phyloP scores from a whole-genome alignment of 768 basidiomycete species.

The Russula brevipes region DNA sequence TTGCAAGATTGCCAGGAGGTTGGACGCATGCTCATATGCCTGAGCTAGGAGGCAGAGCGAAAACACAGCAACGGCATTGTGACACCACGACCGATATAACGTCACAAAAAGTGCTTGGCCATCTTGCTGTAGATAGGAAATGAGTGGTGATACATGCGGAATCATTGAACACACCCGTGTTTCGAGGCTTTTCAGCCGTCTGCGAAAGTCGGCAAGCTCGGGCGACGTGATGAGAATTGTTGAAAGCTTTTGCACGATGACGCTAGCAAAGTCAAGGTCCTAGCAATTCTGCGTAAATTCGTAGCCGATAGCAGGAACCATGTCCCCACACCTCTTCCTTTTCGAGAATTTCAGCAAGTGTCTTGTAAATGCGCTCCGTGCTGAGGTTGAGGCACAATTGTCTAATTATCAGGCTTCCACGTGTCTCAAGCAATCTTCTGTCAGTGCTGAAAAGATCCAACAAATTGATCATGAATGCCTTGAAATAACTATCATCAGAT shows the following conservation, averaged over 20 bases:
- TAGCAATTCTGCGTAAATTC: constrained; percentile 30
- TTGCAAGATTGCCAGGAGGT: constrained; percentile 91
- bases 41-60: constrained; percentile 95
- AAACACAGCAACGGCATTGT: constrained; percentile 95
- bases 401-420: constrained; percentile 93
- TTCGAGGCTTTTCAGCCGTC: constrained; percentile 87
- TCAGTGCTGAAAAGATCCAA: constrained; percentile 95
- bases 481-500: constrained; percentile 94
- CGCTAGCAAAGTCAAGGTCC: constrained; percentile 97
- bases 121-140: constrained; percentile 60
- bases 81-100: constrained; percentile 96
- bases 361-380: constrained; percentile 91
- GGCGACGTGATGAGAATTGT: constrained; percentile 95
- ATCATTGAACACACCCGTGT: constrained; percentile 58
- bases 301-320: neutral
- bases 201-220: constrained; percentile 91
- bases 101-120: constrained; percentile 93
- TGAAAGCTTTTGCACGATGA: constrained; percentile 96
- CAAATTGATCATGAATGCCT: constrained; percentile 91
- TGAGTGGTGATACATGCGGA: neutral
- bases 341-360: constrained; percentile 95
- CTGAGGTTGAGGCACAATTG: constrained; percentile 92
- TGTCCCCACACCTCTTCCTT: constrained; percentile 78
- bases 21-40: constrained; percentile 98
- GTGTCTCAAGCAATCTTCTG: constrained; percentile 76